These are phyloP conservation scores for Austropuccinia psidii DNA, from an alignment of 1,284 basidiomycete genomes.

Conservation along the genomic window DNA sequence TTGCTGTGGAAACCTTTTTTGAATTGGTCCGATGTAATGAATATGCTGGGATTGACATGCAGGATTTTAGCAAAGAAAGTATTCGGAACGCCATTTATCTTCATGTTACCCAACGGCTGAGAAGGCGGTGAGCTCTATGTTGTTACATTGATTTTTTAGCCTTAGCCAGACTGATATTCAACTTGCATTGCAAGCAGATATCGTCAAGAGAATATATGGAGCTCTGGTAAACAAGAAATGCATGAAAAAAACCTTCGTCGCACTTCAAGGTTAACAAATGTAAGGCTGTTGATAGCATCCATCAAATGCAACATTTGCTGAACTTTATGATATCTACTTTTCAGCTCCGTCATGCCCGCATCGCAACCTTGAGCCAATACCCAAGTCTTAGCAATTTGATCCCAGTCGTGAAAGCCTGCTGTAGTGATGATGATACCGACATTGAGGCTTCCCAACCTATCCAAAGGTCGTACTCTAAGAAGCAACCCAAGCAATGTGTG, in stretches of 20 bases:
- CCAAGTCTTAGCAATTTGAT: not conserved
- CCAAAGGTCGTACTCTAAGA: not conserved
- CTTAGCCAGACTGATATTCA: not conserved
- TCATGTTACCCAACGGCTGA: not conserved
- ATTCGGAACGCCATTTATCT: not conserved
- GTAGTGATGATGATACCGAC: constrained; percentile 7
- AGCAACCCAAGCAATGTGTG: not conserved
- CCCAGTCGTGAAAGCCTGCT: not conserved
- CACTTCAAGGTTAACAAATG: not conserved
- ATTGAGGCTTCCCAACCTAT: not conserved
- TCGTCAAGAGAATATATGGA: not conserved
- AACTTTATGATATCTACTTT: not conserved
- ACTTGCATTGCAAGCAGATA: not conserved
- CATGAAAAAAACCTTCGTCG: not conserved
- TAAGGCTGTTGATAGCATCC: not conserved
- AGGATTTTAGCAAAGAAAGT: not conserved
- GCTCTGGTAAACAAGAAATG: not conserved
- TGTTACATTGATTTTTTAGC: not conserved
- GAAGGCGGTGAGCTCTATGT: not conserved
- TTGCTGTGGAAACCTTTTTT: constrained; percentile 2
- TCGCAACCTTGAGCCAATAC: not conserved
- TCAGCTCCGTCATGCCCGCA: not conserved
- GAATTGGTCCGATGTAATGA: not conserved
- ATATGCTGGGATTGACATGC: not conserved
- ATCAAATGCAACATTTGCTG: not conserved